Base-by-base conservation (phyloP, 2,329 filamentous ascomycete genomes). In the Didymella pinodella region DNA sequence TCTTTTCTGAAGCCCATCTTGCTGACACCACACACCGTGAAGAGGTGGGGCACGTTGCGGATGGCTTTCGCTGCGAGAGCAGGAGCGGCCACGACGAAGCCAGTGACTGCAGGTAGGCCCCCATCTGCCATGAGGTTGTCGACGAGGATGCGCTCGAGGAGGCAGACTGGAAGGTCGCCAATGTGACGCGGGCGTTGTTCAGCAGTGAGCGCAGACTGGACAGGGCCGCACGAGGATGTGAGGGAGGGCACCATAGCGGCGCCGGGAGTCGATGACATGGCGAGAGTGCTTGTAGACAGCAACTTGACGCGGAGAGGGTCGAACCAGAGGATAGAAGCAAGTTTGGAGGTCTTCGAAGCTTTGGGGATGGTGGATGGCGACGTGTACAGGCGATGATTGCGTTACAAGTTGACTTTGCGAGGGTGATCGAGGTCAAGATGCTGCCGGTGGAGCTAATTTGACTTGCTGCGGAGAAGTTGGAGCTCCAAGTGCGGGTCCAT, bases 401-500 rank as follows among this genome's bases (percentile, higher is more conserved):
- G 6, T 14, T 32, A 5, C 31, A 14, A 14, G 4, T 32, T 6
- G n/a, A 16, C n/a, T 18, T 20, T 20, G 7, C 36, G 2, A 20
- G 7, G n/a, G 36, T 11, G 7, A 8, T 20, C 18, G 12, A 18
- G 22, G 11, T 25, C 18, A 22, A 31, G 3, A 28, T 36, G 22
- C 18, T 45, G 29, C 28, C 12, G 12, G 28, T 26, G 38, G 31
- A 18, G 46, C 18, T 16, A 29, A 28, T 6, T 29, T 49, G 18
- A 31, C 31, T 7, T 8, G 20, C 12, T 14, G 11, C 25, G n/a
- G 28, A 28, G 36, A 2, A 7, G 44, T 36, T 22, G n/a, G 34
- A 55, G 45, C 38, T 18, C 28, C 34, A 32, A 28, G 3, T 22
- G 26, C 31, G 26, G 51, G 52, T 18, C 36, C 44, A 48, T 41